Evolutionary conservation across 176 grass and related monocot genomes (phyloP), one percentile per base, ranked within the genome.

Genomic region (Ananas comosus): DNA sequence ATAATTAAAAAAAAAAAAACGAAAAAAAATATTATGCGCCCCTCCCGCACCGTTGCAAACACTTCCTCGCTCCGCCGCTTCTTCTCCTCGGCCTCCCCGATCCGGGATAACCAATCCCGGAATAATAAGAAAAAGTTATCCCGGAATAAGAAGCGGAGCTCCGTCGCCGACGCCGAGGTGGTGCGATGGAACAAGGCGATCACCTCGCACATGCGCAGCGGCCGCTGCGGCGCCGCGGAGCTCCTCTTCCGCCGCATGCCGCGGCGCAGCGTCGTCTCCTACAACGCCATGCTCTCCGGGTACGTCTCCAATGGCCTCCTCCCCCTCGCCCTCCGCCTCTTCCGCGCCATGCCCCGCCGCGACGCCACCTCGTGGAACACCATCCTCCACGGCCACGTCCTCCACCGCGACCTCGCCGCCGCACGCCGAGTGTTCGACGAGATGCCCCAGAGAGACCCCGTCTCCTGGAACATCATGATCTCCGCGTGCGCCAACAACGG

Each of bases 331-430:
- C 18, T 72, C 4, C 75, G 74, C 24, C 70, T 97, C 16, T 97
- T 92, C 77, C 80, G 73, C 1, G 53, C 69, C 53, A 99, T 93
- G 50, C 80, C 81, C 19, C n/a, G 54, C 1, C 89, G 81, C 12
- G 89, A 99, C 19, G 63, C 80, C 61, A 84, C 90, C 82, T 93
- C 89, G 70, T 99, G 80, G 67, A 99, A 99, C 78, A 90, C 82
- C 54, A 84, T 99, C 65, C 85, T 99, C 50, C 76, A 82, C 2
- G 78, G 82, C 12, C 49, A 92, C 50, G 86, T 80, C 3, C 5
- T 73, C 7, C 84, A 85, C 0, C 81, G 86, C 6, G 86, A 86
- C 47, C 84, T 99, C 17, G 65, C 67, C 8, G 66, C 74, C 65
- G 89, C 87, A 4, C 89, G 86, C 2, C n/a, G 49, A 16, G 68